These are phyloP conservation scores for Hericium rajendrae DNA, from an alignment of 768 basidiomycete species.

Conservation along the genomic window DNA sequence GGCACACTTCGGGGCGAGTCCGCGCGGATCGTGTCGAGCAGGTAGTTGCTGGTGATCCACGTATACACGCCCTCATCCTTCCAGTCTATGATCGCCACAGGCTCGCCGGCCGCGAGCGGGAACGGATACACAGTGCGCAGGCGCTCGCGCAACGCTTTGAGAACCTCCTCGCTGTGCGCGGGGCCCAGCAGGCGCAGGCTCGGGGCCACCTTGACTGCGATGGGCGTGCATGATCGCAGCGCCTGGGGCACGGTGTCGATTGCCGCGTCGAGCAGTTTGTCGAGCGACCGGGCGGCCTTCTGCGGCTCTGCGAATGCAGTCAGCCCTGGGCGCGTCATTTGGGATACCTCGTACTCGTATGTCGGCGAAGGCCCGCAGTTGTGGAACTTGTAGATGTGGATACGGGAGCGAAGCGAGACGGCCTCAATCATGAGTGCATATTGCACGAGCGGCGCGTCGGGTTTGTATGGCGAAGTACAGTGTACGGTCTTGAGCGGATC, in stretches of 20 bases:
- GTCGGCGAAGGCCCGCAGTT: constrained; percentile 67
- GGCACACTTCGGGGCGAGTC: constrained; percentile 34
- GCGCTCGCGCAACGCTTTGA: constrained; percentile 59
- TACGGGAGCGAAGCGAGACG: constrained; percentile 92
- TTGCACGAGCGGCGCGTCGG: constrained; percentile 56
- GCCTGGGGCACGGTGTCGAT: constrained; percentile 60
- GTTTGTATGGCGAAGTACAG: constrained; percentile 50
- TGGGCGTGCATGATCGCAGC: constrained; percentile 65
- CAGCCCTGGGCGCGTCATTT: constrained; percentile 71
- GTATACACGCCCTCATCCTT: constrained; percentile 97
- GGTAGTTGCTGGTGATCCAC: constrained; percentile 96
- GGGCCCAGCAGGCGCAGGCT: constrained; percentile 68
- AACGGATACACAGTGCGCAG: constrained; percentile 62
- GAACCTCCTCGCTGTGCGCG: constrained; percentile 54
- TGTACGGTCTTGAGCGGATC: constrained; percentile 63
- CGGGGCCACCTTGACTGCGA: constrained; percentile 90
- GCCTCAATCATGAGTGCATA: constrained; percentile 98
- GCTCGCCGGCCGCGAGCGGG: constrained; percentile 38
- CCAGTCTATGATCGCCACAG: constrained; percentile 87
- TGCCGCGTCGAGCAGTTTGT: constrained; percentile 75
- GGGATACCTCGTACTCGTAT: constrained; percentile 93
- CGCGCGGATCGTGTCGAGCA: constrained; percentile 63
- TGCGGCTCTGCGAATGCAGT: constrained; percentile 52
- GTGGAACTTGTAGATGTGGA: constrained; percentile 98
- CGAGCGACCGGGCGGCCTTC: constrained; percentile 71